Evolutionary conservation across 306 rosid genomes (phyloP).

Genomic region (barrel medic (Medicago truncatula)): MtrunA17r5.0-ANR NC_053042.1:31090001-31090500

Average conservation of each 20-base stretch:
- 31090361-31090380: constrained; percentile 53
- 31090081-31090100: constrained; percentile 14
- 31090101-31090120: constrained; percentile 23
- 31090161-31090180: constrained; percentile 29
- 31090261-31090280: constrained; percentile 51
- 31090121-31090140: constrained; percentile 35
- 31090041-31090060: constrained; percentile 25
- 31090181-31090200: constrained; percentile 22
- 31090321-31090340: constrained; percentile 43
- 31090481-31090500: constrained; percentile 42
- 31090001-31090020: constrained; percentile 21
- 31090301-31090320: constrained; percentile 45
- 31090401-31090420: constrained; percentile 33
- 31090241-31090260: constrained; percentile 54
- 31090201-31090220: constrained; percentile 14
- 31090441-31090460: constrained; percentile 39
- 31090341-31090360: constrained; percentile 44
- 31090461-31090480: constrained; percentile 39
- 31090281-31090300: constrained; percentile 48
- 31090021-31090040: constrained; percentile 16
- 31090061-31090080: constrained; percentile 25
- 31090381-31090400: constrained; percentile 37
- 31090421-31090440: constrained; percentile 39
- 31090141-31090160: constrained; percentile 29
- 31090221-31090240: constrained; percentile 47